phyloP scores from a whole-genome alignment of 345 rosid genomes.

The Corymbia maculata region DNA sequence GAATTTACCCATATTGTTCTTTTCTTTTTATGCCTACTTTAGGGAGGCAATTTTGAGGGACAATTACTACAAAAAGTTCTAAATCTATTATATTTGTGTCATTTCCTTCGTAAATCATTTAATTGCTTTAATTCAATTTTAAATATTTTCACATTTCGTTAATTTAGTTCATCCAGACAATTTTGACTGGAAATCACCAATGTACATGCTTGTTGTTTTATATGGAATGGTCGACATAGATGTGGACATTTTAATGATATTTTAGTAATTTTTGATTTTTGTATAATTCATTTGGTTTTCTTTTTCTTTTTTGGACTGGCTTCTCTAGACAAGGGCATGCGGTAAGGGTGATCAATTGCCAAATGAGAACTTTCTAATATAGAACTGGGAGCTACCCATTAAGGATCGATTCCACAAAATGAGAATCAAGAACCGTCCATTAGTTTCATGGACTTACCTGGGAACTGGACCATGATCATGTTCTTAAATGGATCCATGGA shows the following conservation, averaged over 20 bases:
- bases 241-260: not conserved
- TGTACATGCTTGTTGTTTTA: accelerated
- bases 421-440: accelerated
- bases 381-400: accelerated
- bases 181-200: not conserved
- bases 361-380: not conserved
- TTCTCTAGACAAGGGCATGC: accelerated
- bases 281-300: not conserved
- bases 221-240: accelerated
- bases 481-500: not conserved
- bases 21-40: not conserved
- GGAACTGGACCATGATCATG: accelerated
- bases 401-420: not conserved
- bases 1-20: not conserved
- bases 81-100: not conserved
- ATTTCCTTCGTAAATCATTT: accelerated
- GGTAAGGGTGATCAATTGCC: accelerated
- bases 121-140: not conserved
- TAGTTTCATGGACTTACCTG: accelerated
- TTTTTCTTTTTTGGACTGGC: too few species aligned
- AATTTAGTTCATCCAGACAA: accelerated
- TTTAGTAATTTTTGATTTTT: not conserved
- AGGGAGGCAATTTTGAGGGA: not conserved
- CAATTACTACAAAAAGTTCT: not conserved
- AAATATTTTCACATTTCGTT: accelerated